Evolutionary conservation across 345 rosid genomes (phyloP).

Genomic region (Eucalyptus microcorys): DNA sequence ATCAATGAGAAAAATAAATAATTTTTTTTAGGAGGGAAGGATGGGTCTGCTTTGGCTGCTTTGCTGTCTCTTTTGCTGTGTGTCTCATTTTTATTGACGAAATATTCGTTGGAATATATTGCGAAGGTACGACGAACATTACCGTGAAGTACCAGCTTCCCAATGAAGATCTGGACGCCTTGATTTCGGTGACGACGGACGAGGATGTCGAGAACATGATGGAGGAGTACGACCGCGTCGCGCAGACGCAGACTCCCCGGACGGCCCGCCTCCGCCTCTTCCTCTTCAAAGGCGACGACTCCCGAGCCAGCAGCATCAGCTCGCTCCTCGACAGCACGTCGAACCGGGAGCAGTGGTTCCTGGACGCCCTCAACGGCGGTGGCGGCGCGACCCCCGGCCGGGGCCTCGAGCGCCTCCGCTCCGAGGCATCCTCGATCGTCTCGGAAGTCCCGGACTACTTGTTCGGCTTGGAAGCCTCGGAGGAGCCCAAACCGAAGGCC

Average conservation of each 20-base stretch:
- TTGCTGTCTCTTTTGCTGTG: neutral
- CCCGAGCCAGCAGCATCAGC: constrained; percentile 64
- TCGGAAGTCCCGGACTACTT: constrained; percentile 90
- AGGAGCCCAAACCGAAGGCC: constrained; percentile 41
- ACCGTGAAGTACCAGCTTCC: constrained; percentile 93
- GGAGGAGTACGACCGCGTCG: constrained; percentile 86
- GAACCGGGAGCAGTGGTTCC: constrained; percentile 85
- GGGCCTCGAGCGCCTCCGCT: constrained; percentile 63
- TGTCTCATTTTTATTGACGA: neutral
- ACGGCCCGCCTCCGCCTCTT: constrained; percentile 82
- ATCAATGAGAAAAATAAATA: neutral
- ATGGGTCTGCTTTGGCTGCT: neutral
- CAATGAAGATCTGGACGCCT: constrained; percentile 89
- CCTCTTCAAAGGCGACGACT: constrained; percentile 56
- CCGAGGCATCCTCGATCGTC: constrained; percentile 77
- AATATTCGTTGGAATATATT: neutral
- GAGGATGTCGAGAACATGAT: constrained; percentile 98
- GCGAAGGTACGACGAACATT: constrained; percentile 42
- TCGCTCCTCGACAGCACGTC: constrained; percentile 77
- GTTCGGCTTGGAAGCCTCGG: constrained; percentile 74
- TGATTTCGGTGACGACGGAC: constrained; percentile 86
- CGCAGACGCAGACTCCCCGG: constrained; percentile 53
- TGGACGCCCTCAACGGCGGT: constrained; percentile 73
- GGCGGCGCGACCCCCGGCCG: constrained; percentile 11
- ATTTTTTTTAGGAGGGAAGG: neutral